phyloP scores from a whole-genome alignment of 768 basidiomycete species.

The Amanita pseudoporphyria region DNA sequence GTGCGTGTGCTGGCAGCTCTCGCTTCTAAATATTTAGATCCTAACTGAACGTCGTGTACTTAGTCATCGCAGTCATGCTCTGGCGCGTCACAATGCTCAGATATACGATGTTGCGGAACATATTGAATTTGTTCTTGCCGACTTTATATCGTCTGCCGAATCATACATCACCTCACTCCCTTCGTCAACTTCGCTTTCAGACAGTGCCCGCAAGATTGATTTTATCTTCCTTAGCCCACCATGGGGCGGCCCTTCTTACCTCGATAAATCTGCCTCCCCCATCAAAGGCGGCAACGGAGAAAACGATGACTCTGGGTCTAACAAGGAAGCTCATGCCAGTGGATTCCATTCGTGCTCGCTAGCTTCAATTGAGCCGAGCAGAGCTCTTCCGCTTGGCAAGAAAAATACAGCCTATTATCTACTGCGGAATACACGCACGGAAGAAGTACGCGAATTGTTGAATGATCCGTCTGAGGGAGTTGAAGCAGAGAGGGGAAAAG shows the following conservation, averaged over 20 bases:
- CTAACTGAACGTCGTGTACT: background rate
- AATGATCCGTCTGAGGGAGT: background rate
- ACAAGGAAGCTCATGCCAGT: slow-evolving; percentile 22
- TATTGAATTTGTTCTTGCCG: slow-evolving; percentile 87
- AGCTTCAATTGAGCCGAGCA: slow-evolving; percentile 57
- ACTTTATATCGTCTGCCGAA: slow-evolving; percentile 70
- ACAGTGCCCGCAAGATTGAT: slow-evolving; percentile 46
- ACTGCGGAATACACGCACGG: slow-evolving; percentile 72
- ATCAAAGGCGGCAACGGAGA: no score
- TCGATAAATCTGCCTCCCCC: no score
- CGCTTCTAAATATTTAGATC: slow-evolving; percentile 7
- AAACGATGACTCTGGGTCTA: no score
- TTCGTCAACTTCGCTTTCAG: slow-evolving; percentile 8
- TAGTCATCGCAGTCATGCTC: slow-evolving; percentile 87
- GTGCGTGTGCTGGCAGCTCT: slow-evolving; percentile 34
- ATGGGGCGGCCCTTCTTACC: no score
- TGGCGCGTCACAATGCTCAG: no score
- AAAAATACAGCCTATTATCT: slow-evolving; percentile 82
- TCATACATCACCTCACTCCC: slow-evolving; percentile 23
- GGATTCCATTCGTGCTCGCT: slow-evolving; percentile 52
- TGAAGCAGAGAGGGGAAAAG: slow-evolving; percentile 6
- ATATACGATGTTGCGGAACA: no score
- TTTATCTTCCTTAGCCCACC: no score
- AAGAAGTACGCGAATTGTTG: slow-evolving; percentile 50
- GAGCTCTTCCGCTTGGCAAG: slow-evolving; percentile 73